Evolutionary conservation across 1,139 yeast genomes (phyloP), one percentile per base, ranked within the genome.

Genomic region (Ogataea hybrid): DNA sequence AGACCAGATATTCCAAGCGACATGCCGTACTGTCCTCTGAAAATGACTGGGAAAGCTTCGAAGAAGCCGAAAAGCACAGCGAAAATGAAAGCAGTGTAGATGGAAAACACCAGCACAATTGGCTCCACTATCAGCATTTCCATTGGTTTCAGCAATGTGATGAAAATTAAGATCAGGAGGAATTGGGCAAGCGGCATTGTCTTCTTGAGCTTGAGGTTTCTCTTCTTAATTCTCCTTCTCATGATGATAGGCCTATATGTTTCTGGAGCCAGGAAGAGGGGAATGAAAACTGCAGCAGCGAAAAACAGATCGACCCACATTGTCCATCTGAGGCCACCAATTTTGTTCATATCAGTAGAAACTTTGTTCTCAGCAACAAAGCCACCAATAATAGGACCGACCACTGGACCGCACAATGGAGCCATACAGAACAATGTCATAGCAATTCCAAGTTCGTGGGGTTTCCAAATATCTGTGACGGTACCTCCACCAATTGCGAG

Each of bases 401-500:
- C 63, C 32, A 84, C 84, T 2, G 96, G 95, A 47, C 95, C 95
- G 61, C 82, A 73, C 56, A 80, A 81, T 31, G 87, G 88, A 30
- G 81, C 84, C 53, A 77, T 65, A 66, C 83, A 79, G 66, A 81
- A 85, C 41, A 75, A 69, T 2, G 87, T 78, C 77, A 84, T 76
- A 15, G 92, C 90, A 14, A 81, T 55, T 12, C 86, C 84, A 57
- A 79, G 65, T 56, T 79, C 79, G 34, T 71, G 73, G n/a, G 79
- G 77, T 32, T 71, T 74, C 82, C 87, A 83, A 32, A 83, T 65
- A 63, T 89, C 97, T 45, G 84, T 73, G 47, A 88, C 75, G 3
- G 95, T 79, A 46, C 96, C 97, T 45, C 90, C 94, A 10, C 92
- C 96, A 52, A 86, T 79, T 4, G 95, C 81, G 58, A 89, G 70